Evolutionary conservation across 2,329 filamentous ascomycete genomes (phyloP), one percentile per base, ranked within the genome.

Genomic region (Penicillium sp.): DNA sequence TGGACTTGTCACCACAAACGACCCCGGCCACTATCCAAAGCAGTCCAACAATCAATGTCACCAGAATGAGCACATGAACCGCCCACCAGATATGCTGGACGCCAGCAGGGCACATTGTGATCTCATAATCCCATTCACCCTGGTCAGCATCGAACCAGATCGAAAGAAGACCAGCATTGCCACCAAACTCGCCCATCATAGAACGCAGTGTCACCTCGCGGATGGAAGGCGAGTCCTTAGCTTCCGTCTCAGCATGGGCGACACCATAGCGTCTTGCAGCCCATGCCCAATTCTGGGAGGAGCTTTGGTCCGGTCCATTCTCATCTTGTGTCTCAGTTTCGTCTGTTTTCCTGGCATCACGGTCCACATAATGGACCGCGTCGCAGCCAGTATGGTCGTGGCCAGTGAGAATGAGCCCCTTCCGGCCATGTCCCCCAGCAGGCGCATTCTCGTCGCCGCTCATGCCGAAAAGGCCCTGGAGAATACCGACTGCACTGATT

Each of bases 131-230:
- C 93, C 93, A 98, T 62, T 86, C 80, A 73, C 51, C 54, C 2
- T 53, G 45, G 2, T 75, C 71, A 40, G 78, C 65, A 62, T 97
- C 87, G 59, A 91, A 97, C 91, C 91, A 98, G 1, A 86, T 77
- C 47, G 86, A 93, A 27, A 98, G 68, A 28, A 98, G 73, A 0
- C 89, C 93, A 0, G 89, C 88, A 61, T 96, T 93, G 14, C 93
- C 93, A n/a, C 81, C 84, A 65, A 86, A 98, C 41, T 87, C 86
- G 40, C 93, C 93, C 93, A 98, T 98, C 89, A 98, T 97, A 65
- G 88, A 95, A 43, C 90, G 82, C 2, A 98, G 86, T 0, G 93
- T 98, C 50, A 97, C 81, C 67, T 98, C 93, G 18, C 91, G 76
- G 4, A 96, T 72, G 58, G 15, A 82, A 47, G 44, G 62, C 2